Evolutionary conservation across 225 moss, liverwort and hornwort species (phyloP), one percentile per base, ranked within the genome.

Genomic region (Antitrichia curtipendula): DNA sequence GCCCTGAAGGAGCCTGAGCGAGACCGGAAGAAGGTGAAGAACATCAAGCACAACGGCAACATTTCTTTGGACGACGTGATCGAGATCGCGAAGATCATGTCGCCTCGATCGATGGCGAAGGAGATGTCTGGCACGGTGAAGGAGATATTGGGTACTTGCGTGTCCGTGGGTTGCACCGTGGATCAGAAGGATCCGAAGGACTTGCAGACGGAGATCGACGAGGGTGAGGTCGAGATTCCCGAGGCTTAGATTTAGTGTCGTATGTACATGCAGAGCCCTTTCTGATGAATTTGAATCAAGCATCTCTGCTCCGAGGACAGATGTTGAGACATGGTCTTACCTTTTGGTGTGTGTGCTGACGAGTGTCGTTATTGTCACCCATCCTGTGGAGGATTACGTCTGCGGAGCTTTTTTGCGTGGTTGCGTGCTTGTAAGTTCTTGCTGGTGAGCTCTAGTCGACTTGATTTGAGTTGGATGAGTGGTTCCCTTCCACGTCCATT

Each of bases 41-140:
- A 90, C 88, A 91, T 91, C 76, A 90, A 93, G 90, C 91, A 93
- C 90, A 89, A 87, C 40, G 91, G 91, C 70, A 90, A 91, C 80
- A 93, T 93, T 59, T 91, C 90, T 76, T 80, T 93, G 50, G 91
- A 93, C n/a, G 91, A 93, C 85, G 90, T 93, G 63, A 91, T 91
- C 69, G 93, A 93, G 87, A 93, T 91, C 63, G 93, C 93, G 38
- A 93, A 93, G 90, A 91, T 91, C 91, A 93, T 93, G 93, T 88
- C 89, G 53, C 90, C 90, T 71, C 85, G 91, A 18, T 93, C 93
- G 56, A 93, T 93, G 93, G 90, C 93, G 21, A 93, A 93, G 89
- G 90, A 88, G 87, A 75, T 87, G 69, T 85, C 90, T 34, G 91
- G 90, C 45, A 93, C 93, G 28, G 91, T 93, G 63, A 93, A 93